These are phyloP conservation scores for Salix caprea DNA, from an alignment of 345 rosid genomes.

Conservation along the genomic window DNA sequence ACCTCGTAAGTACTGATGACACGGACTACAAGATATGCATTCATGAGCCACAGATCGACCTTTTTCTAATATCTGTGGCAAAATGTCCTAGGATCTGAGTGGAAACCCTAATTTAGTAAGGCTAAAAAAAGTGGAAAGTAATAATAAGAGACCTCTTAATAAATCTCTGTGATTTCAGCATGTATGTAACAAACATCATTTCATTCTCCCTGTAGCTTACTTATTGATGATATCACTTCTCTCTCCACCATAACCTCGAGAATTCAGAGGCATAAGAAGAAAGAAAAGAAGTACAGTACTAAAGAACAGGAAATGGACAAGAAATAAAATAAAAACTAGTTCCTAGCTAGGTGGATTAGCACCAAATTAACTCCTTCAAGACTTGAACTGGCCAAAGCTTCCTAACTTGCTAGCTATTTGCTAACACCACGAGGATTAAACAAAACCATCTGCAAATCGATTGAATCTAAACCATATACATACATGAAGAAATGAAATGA, in stretches of 20 bases:
- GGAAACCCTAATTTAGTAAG: conserved; percentile 46
- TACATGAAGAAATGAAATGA: neutral
- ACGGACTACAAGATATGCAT: conserved; percentile 16
- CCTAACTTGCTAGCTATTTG: conserved; percentile 9
- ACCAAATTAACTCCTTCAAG: neutral
- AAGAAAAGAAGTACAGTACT: neutral
- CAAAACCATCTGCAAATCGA: conserved; percentile 5
- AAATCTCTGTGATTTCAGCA: neutral
- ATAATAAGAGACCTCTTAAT: neutral
- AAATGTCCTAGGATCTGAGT: conserved; percentile 21
- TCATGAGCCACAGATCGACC: conserved; percentile 19
- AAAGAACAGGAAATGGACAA: neutral
- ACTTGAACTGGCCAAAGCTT: neutral
- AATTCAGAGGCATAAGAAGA: neutral
- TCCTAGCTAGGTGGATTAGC: neutral
- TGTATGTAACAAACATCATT: neutral
- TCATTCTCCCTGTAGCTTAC: neutral
- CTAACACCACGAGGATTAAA: conserved; percentile 27
- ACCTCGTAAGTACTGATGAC: conserved; percentile 12
- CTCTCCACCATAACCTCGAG: neutral
- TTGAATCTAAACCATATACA: neutral
- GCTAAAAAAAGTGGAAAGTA: conserved; percentile 24
- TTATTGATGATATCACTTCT: neutral
- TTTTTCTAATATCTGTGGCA: conserved; percentile 7
- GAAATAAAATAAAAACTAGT: neutral